Conservation (phyloP, 495 filamentous ascomycete genomes). For the Aspergillus saccharolyticus region DNA sequence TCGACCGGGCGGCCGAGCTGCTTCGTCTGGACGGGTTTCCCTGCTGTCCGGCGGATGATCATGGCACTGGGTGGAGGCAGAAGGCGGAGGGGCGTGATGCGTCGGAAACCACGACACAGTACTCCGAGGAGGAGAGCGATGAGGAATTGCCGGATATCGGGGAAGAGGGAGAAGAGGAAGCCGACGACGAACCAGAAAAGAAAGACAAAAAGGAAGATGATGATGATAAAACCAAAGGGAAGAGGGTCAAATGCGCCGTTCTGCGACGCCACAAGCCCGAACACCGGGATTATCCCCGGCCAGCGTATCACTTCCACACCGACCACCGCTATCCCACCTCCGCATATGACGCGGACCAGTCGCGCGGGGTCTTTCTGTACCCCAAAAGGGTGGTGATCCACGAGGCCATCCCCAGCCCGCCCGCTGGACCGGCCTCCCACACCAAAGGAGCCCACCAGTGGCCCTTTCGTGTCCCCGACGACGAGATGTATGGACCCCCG, state of each 20-base stretch:
- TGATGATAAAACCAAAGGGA: no score
- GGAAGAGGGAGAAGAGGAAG: neutral
- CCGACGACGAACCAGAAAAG: neutral
- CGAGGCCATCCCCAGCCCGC: neutral
- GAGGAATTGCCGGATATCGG: no score
- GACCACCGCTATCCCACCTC: neutral
- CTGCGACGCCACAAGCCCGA: neutral
- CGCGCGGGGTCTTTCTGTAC: neutral
- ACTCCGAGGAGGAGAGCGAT: no score
- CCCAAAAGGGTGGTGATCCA: neutral
- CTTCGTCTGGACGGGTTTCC: neutral
- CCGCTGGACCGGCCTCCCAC: no score
- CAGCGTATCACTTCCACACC: neutral
- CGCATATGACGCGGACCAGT: neutral
- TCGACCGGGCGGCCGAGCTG: neutral
- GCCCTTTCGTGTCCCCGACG: slow-evolving; percentile 1
- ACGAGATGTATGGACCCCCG: no score
- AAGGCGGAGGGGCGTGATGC: no score
- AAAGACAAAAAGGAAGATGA: neutral
- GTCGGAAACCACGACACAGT: no score
- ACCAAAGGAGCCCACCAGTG: neutral
- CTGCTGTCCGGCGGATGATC: neutral
- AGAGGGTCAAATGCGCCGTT: neutral
- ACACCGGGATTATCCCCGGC: neutral
- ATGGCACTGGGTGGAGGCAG: no score